Base-by-base conservation (phyloP, 768 basidiomycete species). In the Amanita pallidorosea region DNA sequence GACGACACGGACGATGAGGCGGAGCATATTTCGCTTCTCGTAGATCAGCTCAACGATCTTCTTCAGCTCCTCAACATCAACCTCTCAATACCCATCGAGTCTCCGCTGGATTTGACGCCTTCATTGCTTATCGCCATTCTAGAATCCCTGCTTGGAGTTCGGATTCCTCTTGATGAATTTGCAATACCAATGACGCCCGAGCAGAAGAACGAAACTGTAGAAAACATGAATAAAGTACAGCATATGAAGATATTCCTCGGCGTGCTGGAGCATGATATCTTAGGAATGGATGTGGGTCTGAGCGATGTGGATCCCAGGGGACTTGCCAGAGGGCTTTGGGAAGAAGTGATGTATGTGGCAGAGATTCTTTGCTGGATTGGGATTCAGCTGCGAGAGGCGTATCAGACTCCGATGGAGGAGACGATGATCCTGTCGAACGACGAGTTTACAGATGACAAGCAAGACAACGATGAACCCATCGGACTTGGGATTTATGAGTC, bases 191-290 rank as follows among this genome's bases (percentile, higher is more conserved):
- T 61, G 17, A 60, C 67, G 9, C 42, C 50, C 23, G 5, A 13
- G 12, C 17, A 13, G 13, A 45, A 51, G 15, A 29, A 25, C 11
- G 67, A 33, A 55, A 9, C 29, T 51, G 35, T 41, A 9, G 38
- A 49, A 53, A 57, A 45, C 44, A 58, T 63, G 47, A 55, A 70
- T 7, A 80, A 80, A 56, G 62, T 85, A 1, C 76, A 83, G 43
- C 77, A 76, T 29, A 81, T 84, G 71, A 86, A 88, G 57, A 70
- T 88, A 3, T 83, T 90, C 50, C 70, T 89, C 6, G 86, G 86
- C 1, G 76, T 87, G 5, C 70, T 89, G 5, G 81, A 85, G 54
- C 74, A 68, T 27, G 85, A 88, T 54, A 64, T 88, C 33, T 59
- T 88, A 12, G 60, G 69, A 56, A 63, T 65, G 46, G 80, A 85